Percentiles rank a stretch among this genome's conserved stretches.
phyloP scores from a whole-genome alignment of 2,329 filamentous ascomycete genomes.

The Cladosporium sp. region DNA sequence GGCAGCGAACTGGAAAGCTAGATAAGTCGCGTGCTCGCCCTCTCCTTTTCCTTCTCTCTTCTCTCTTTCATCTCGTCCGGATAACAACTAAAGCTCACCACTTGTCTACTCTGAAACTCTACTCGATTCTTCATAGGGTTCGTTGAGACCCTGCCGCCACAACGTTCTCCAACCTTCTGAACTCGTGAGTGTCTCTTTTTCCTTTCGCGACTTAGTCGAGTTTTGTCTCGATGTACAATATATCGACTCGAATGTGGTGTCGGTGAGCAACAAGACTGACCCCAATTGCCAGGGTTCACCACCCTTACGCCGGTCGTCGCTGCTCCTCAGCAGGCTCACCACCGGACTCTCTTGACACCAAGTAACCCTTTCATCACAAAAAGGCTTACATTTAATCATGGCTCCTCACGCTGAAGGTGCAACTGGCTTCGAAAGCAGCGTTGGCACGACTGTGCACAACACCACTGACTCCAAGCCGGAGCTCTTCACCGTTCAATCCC shows the following conservation, averaged over 20 bases:
- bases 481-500: conserved; percentile 82
- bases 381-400: conserved; percentile 49
- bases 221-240: too few relatives aligned
- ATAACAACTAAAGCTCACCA: neutral
- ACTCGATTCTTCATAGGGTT: neutral
- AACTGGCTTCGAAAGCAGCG: conserved; percentile 34
- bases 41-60: neutral
- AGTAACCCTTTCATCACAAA: conserved; percentile 33
- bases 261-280: neutral
- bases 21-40: conserved; percentile 9
- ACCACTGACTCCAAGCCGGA: conserved; percentile 37
- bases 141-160: conserved; percentile 55
- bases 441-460: conserved; percentile 27
- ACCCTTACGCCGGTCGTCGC: conserved; percentile 95
- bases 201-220: too few relatives aligned
- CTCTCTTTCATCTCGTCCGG: neutral
- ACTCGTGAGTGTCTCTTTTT: conserved; percentile 63
- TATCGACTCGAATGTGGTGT: too few relatives aligned
- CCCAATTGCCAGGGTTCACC: conserved; percentile 61
- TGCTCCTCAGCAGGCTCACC: conserved; percentile 72
- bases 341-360: conserved; percentile 44
- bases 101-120: neutral
- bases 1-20: neutral
- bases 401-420: conserved; percentile 81
- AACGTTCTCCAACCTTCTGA: conserved; percentile 97